Evolutionary conservation across 169 alveolate species (phyloP).

Genomic region (Eimeria mitis): DNA sequence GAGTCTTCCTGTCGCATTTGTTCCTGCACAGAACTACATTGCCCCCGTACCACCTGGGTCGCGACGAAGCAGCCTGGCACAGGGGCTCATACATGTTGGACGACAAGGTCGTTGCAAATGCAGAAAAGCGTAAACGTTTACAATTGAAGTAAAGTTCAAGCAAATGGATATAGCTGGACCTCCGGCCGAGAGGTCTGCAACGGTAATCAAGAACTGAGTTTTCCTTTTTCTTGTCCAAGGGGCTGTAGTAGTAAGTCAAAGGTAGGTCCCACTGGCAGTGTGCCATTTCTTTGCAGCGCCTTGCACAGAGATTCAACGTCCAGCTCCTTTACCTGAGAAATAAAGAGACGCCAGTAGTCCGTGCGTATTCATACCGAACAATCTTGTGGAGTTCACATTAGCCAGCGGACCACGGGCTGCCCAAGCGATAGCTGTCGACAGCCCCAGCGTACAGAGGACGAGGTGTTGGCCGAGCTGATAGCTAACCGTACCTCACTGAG

Average conservation of each 20-base stretch:
- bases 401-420: background rate
- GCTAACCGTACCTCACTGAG: conserved; percentile 2
- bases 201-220: background rate
- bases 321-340: conserved; percentile 60
- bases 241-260: conserved; percentile 57
- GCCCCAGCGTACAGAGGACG: background rate
- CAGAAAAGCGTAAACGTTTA: background rate
- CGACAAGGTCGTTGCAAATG: background rate
- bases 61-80: background rate
- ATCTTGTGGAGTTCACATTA: background rate
- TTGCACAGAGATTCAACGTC: conserved; percentile 70
- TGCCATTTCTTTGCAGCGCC: conserved; percentile 77
- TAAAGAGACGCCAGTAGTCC: background rate
- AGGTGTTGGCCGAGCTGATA: background rate
- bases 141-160: background rate
- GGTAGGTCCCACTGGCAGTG: conserved; percentile 59
- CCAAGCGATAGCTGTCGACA: background rate
- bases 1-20: background rate
- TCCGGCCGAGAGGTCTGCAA: background rate
- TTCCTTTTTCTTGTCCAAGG: conserved; percentile 23
- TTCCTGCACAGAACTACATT: background rate
- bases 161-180: background rate
- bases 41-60: background rate
- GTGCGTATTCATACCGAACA: background rate
- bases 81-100: background rate